Evolutionary conservation across 768 basidiomycete genomes (phyloP).

Genomic region (Xerocomellus chrysenteron): DNA sequence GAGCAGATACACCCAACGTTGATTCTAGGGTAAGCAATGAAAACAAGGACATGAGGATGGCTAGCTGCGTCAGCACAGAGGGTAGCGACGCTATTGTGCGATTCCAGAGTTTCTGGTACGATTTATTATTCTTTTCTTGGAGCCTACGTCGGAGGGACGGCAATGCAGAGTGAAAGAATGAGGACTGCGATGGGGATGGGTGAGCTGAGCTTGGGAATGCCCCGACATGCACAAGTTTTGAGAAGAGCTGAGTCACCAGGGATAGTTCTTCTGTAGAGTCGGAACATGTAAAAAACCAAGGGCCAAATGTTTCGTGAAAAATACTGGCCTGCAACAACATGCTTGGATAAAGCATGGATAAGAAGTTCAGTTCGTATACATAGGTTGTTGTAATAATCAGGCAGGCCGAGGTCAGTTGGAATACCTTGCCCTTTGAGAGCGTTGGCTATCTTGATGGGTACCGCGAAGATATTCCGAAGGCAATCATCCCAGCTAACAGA

Average conservation of each 20-base stretch:
- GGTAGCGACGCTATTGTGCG: constrained; percentile 45
- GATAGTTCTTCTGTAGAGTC: constrained; percentile 32
- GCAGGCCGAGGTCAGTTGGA: constrained; percentile 54
- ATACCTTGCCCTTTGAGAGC: constrained; percentile 45
- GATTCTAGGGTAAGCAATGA: constrained; percentile 41
- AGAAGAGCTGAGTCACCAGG: constrained; percentile 51
- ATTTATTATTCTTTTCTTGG: constrained; percentile 11
- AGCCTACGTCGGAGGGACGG: constrained; percentile 48
- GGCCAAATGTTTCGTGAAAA: not conserved
- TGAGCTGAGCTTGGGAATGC: constrained; percentile 57
- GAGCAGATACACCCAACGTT: constrained; percentile 30
- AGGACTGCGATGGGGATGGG: constrained; percentile 58
- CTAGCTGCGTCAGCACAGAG: constrained; percentile 52
- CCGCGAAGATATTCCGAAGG: constrained; percentile 57
- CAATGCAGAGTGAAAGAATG: constrained; percentile 61
- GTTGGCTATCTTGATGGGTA: constrained; percentile 84
- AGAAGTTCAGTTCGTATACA: constrained; percentile 53
- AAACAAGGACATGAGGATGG: constrained; percentile 60
- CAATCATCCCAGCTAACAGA: constrained; percentile 71
- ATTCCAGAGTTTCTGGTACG: constrained; percentile 54
- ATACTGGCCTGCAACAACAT: constrained; percentile 42
- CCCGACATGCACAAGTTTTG: constrained; percentile 67
- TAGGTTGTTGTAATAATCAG: constrained; percentile 53
- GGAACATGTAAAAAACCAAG: constrained; percentile 31
- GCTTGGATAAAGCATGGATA: constrained; percentile 43